These are phyloP conservation scores for Cardamine resedifolia DNA, from an alignment of 345 rosid genomes.

Conservation along the genomic window DNA sequence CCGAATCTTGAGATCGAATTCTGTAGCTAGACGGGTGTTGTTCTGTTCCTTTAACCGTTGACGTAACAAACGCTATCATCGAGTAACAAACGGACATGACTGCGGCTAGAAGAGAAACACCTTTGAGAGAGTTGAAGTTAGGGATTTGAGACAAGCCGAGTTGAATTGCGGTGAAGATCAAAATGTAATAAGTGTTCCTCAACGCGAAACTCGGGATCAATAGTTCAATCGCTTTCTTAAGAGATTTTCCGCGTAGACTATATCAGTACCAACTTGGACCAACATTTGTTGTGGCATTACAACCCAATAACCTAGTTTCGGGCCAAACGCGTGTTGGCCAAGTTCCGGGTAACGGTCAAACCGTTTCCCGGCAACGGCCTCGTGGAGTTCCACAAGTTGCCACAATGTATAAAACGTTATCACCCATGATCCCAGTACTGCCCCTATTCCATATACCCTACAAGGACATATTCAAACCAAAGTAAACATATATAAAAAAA, in stretches of 20 bases:
- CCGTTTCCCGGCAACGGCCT: slow-evolving; percentile 62
- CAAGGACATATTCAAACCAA: not conserved
- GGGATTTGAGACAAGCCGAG: slow-evolving; percentile 65
- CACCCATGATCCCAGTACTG: not conserved
- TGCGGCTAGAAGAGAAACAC: slow-evolving; percentile 62
- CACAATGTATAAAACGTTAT: not conserved
- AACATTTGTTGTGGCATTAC: slow-evolving; percentile 69
- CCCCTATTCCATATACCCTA: not conserved
- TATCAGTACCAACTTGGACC: slow-evolving; percentile 55
- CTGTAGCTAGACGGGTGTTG: slow-evolving; percentile 36
- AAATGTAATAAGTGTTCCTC: slow-evolving; percentile 54
- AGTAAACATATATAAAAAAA: not conserved
- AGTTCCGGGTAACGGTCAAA: slow-evolving; percentile 70
- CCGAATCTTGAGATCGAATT: no score
- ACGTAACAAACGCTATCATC: slow-evolving; percentile 36
- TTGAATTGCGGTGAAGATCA: slow-evolving; percentile 61
- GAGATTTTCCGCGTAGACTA: slow-evolving; percentile 60
- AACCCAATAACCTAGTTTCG: slow-evolving; percentile 67
- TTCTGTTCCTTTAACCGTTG: slow-evolving; percentile 31
- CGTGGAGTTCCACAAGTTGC: slow-evolving; percentile 50
- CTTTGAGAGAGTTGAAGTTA: slow-evolving; percentile 66
- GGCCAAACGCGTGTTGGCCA: slow-evolving; percentile 64
- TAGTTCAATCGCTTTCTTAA: slow-evolving; percentile 51
- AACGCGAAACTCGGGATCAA: slow-evolving; percentile 35
- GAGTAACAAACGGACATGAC: slow-evolving; percentile 57